A percentile compares a stretch with the other conserved stretches of the same genome.
Conservation (phyloP, 257 asterid genomes). For the Echites panduratus region DNA sequence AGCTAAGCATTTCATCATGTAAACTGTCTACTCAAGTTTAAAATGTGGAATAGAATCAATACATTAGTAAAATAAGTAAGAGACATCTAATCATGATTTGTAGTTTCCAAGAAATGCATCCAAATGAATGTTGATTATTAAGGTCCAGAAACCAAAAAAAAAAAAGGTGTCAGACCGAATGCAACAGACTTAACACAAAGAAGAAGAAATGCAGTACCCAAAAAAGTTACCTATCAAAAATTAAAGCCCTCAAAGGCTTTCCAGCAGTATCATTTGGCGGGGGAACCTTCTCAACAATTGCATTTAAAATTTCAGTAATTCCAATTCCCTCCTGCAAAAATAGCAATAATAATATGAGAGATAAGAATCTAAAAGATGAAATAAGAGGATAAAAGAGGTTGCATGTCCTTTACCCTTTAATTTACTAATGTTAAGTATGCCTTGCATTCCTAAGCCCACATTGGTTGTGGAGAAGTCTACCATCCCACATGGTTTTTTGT, state of each 20-base stretch:
- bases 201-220: slow-evolving; percentile 47
- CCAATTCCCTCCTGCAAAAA: slow-evolving; percentile 85
- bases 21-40: no score
- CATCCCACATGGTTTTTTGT: no score
- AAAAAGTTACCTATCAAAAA: slow-evolving; percentile 91
- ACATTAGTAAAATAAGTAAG: not conserved
- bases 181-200: slow-evolving; percentile 18
- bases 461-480: no score
- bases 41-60: no score
- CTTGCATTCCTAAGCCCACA: no score
- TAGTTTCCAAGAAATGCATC: not conserved
- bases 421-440: no score
- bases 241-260: slow-evolving; percentile 90
- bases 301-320: slow-evolving; percentile 62
- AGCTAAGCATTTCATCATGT: no score
- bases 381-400: not conserved
- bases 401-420: not conserved
- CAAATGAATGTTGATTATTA: not conserved
- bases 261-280: slow-evolving; percentile 71
- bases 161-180: not conserved
- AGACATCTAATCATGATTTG: not conserved
- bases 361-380: not conserved
- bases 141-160: not conserved
- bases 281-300: slow-evolving; percentile 86
- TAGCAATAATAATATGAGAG: not conserved